phyloP scores from a whole-genome alignment of 208 protist genomes.

The Trypanosoma avium region DNA sequence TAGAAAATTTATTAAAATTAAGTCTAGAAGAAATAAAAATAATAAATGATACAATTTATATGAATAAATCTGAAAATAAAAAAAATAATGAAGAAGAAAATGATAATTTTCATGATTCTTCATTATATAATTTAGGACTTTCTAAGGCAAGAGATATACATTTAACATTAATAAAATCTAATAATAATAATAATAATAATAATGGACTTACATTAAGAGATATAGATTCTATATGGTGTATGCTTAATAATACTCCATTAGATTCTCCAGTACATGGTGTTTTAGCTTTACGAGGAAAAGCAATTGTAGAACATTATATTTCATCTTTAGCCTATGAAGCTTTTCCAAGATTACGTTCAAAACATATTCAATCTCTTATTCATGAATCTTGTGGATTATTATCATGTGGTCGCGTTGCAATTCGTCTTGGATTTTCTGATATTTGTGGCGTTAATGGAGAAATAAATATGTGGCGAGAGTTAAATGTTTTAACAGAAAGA shows the following conservation, averaged over 20 bases:
- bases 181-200: neutral
- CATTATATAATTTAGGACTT: conserved; percentile 34
- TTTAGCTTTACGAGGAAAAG: conserved; percentile 67
- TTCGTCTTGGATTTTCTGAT: conserved; percentile 75
- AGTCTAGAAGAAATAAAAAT: no score
- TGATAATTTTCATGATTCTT: neutral
- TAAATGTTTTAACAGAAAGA: conserved; percentile 75
- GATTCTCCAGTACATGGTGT: conserved; percentile 82
- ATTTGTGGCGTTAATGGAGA: conserved; percentile 64
- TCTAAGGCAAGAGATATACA: conserved; percentile 12
- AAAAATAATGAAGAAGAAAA: neutral
- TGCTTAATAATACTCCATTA: conserved; percentile 77
- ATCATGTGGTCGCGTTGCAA: conserved; percentile 59
- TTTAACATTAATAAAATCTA: neutral
- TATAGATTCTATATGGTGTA: conserved; percentile 70
- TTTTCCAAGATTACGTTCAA: conserved; percentile 81
- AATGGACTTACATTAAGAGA: conserved; percentile 32
- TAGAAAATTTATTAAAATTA: conserved; percentile 19
- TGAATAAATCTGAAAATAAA: neutral
- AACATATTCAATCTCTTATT: conserved; percentile 75
- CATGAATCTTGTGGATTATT: conserved; percentile 80
- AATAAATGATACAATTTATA: no score
- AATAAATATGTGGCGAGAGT: conserved; percentile 85
- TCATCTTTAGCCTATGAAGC: conserved; percentile 36
- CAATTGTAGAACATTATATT: conserved; percentile 59